Evolutionary conservation across 176 grass and related monocot genomes (phyloP).

Genomic region (Bolboschoenus planiculmis): DNA sequence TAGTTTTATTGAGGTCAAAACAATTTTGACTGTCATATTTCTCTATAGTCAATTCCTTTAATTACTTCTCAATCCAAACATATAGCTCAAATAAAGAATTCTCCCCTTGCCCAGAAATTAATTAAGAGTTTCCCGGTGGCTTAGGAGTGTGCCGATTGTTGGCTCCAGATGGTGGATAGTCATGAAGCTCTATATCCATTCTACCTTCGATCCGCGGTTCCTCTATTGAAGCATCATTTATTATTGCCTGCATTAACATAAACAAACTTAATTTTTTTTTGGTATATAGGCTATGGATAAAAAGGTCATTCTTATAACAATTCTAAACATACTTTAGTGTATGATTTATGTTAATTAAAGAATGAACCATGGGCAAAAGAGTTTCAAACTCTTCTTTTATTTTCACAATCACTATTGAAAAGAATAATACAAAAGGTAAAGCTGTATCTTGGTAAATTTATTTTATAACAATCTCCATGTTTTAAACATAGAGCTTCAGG

Average conservation of each 20-base stretch:
- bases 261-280: slow-evolving; percentile 12
- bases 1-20: neutral
- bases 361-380: neutral
- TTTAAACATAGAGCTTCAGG: neutral
- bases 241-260: neutral
- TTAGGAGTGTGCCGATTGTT: slow-evolving; percentile 55
- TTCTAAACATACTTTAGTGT: neutral
- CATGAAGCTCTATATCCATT: slow-evolving; percentile 44
- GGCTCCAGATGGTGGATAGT: slow-evolving; percentile 32
- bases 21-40: neutral
- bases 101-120: neutral
- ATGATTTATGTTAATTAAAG: neutral
- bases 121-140: slow-evolving; percentile 37
- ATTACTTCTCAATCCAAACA: neutral
- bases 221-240: slow-evolving; percentile 20
- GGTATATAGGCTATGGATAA: neutral
- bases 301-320: neutral
- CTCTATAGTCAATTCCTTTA: neutral
- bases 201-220: slow-evolving; percentile 14
- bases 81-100: neutral
- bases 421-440: neutral
- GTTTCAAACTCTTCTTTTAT: neutral
- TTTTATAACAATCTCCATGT: neutral
- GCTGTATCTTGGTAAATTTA: neutral
- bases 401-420: neutral